Percentiles rank a stretch among this genome's conserved stretches.
These are phyloP conservation scores for Hypericum perforatum DNA, from an alignment of 345 rosid genomes.

Conservation along the genomic window DNA sequence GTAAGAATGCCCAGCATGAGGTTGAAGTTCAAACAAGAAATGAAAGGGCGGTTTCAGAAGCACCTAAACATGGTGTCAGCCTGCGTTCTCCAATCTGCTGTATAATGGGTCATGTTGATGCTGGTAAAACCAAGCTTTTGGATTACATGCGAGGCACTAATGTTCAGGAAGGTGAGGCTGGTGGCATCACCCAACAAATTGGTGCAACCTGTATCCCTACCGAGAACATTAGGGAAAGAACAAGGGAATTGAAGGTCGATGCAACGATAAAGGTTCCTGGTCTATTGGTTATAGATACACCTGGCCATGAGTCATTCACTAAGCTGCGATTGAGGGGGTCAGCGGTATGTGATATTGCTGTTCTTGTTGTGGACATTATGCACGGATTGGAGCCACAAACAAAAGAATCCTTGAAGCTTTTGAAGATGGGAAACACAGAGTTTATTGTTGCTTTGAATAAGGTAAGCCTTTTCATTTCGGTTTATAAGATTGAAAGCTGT, in stretches of 20 bases:
- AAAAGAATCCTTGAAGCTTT: slow-evolving; percentile 79
- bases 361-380: slow-evolving; percentile 94
- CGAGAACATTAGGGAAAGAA: slow-evolving; percentile 84
- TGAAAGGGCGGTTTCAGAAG: slow-evolving; percentile 27
- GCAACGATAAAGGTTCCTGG: slow-evolving; percentile 93
- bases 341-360: slow-evolving; percentile 89
- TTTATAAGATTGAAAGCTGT: not conserved
- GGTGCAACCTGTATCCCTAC: slow-evolving; percentile 98
- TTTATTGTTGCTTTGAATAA: slow-evolving; percentile 92
- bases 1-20: slow-evolving; percentile 21
- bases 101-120: slow-evolving; percentile 97
- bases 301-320: slow-evolving; percentile 88
- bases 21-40: slow-evolving; percentile 27
- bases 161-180: slow-evolving; percentile 99
- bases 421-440: slow-evolving; percentile 73
- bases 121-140: slow-evolving; percentile 91
- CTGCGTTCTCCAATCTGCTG: slow-evolving; percentile 95
- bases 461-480: slow-evolving; percentile 28
- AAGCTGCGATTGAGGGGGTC: slow-evolving; percentile 92
- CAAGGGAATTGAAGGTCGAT: slow-evolving; percentile 84
- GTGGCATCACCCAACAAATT: slow-evolving; percentile 97
- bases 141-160: slow-evolving; percentile 95
- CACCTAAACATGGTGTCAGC: slow-evolving; percentile 33
- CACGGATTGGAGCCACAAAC: slow-evolving; percentile 91
- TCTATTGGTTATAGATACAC: slow-evolving; percentile 91